Conservation (phyloP, 192 early-diverging fungal genomes). For the Coemansia sp. region DNA sequence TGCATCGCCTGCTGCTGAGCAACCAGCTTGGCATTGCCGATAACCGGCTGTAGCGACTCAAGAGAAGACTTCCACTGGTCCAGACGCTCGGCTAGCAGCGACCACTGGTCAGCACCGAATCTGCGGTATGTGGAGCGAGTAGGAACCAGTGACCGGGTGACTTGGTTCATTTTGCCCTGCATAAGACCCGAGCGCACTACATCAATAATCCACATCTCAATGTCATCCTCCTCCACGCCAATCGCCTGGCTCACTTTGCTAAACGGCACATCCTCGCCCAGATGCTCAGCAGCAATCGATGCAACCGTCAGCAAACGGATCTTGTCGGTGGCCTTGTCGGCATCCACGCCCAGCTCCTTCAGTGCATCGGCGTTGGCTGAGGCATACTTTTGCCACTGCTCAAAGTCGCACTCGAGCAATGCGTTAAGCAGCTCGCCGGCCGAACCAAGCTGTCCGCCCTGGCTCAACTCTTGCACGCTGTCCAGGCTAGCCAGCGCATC, state of each 20-base stretch:
- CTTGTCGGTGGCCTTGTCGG: conserved; percentile 68
- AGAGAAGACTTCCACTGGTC: conserved; percentile 80
- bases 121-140: conserved; percentile 82
- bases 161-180: conserved; percentile 94
- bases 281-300: conserved; percentile 68
- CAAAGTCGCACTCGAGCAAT: conserved; percentile 35
- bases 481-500: conserved; percentile 70
- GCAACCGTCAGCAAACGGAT: conserved; percentile 85
- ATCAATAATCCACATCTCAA: conserved; percentile 96
- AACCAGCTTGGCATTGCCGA: conserved; percentile 81
- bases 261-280: conserved; percentile 72
- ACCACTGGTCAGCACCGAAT: conserved; percentile 84
- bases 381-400: conserved; percentile 54
- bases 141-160: conserved; percentile 75
- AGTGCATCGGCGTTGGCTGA: conserved; percentile 58
- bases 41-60: conserved; percentile 78
- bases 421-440: conserved; percentile 63
- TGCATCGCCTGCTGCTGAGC: conserved; percentile 56
- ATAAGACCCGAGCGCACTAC: conserved; percentile 88
- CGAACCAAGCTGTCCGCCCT: conserved; percentile 66
- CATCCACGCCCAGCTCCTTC: conserved; percentile 54
- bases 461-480: conserved; percentile 67
- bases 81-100: conserved; percentile 65
- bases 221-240: conserved; percentile 73
- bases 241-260: conserved; percentile 71